A percentile compares a stretch with the other conserved stretches of the same genome.
These are phyloP conservation scores for Prunus campanulata DNA, from an alignment of 306 rosid genomes.

Conservation along the genomic window DNA sequence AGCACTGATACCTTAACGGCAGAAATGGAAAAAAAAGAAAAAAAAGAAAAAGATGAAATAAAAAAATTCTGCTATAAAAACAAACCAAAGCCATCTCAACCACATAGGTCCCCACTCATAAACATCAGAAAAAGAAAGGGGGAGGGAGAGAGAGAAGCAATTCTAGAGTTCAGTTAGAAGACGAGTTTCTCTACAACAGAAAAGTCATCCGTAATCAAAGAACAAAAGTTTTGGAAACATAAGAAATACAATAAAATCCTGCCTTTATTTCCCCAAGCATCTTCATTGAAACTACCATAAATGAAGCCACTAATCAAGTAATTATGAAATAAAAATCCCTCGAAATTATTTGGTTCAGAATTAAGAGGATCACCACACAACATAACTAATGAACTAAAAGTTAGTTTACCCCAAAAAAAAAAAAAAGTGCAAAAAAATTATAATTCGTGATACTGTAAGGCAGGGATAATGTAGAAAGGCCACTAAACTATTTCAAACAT, in stretches of 20 bases:
- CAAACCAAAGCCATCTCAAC: constrained; percentile 1
- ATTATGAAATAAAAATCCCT: neutral
- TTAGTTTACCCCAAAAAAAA: too few relatives aligned
- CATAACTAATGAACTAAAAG: neutral
- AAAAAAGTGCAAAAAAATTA: too few relatives aligned
- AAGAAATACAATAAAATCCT: too few relatives aligned
- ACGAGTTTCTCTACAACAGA: neutral
- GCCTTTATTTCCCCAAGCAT: neutral
- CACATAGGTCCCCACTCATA: neutral
- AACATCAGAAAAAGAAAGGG: neutral
- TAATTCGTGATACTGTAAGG: neutral
- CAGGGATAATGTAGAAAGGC: neutral
- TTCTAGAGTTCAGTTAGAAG: neutral
- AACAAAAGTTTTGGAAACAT: neutral
- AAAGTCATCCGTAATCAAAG: neutral
- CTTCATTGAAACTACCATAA: neutral
- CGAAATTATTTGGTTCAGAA: neutral
- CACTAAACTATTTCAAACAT: neutral
- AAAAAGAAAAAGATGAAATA: neutral
- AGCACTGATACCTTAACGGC: neutral
- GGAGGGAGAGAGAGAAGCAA: neutral
- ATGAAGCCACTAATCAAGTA: neutral
- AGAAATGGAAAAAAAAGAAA: neutral
- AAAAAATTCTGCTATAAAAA: neutral
- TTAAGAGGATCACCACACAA: neutral